Base-by-base conservation (phyloP, 2,329 filamentous ascomycete species). In the Fusarium concolor region DNA sequence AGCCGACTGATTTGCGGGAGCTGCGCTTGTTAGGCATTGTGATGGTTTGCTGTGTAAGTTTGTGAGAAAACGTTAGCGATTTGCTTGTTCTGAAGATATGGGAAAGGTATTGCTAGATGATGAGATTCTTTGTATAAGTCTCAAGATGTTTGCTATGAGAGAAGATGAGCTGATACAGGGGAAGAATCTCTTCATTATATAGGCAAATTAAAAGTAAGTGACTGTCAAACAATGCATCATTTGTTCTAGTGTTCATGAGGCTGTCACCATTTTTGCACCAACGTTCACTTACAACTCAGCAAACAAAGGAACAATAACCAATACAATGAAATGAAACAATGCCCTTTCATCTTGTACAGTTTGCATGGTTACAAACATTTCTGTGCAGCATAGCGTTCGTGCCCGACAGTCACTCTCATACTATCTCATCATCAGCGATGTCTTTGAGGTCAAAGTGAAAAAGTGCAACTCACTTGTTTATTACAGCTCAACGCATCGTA, bases 291-390 rank as follows among this genome's bases (percentile, higher is more conserved):
- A 24, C 50, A 39, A 12, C 26, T 45, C 14, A 28, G 22, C 24
- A 24, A 37, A 64, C 59, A 64, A 64, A 64, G 59, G 15, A n/a
- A 33, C 35, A 46, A 31, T 15, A 28, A n/a, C n/a, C 33, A 52
- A 3, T 9, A 28, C 6, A 9, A 8, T 4, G n/a, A 3, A 54
- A 26, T 28, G n/a, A 42, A 15, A 12, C 31, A 28, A 14, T 20
- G 17, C 8, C 22, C 10, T n/a, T 31, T 24, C 12, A 20, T 14
- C 10, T 11, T 29, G n/a, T 28, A n/a, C 47, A 42, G 22, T 8
- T 14, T 24, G 4, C n/a, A n/a, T n/a, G n/a, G n/a, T n/a, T n/a
- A n/a, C n/a, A n/a, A n/a, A n/a, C n/a, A 35, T 17, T 31, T 18
- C 15, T 31, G 5, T 15, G 12, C 11, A 18, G 4, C 22, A 22